Conservation (phyloP, 1,139 yeast genomes). For the Suhomyces ambrosiae region DNA sequence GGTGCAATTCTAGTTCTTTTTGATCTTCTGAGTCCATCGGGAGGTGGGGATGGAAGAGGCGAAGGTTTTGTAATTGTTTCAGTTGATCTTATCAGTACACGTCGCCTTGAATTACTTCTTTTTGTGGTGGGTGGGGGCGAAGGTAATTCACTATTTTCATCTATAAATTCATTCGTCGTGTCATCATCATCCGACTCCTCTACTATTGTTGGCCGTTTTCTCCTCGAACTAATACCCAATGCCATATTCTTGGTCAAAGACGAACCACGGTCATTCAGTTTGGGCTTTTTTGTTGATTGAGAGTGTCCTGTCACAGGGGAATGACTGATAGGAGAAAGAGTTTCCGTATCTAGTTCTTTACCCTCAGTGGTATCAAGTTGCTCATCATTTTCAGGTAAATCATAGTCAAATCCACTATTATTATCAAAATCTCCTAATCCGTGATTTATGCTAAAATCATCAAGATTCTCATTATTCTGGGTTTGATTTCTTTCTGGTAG, state of each 20-base stretch:
- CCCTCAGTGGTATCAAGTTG: not conserved
- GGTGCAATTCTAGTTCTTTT: conserved; percentile 70
- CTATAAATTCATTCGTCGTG: conserved; percentile 14
- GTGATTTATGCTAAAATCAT: conserved; percentile 12
- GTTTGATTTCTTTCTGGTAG: conserved; percentile 25
- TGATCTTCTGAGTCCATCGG: conserved; percentile 53
- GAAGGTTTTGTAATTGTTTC: conserved; percentile 17
- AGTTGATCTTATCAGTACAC: not conserved
- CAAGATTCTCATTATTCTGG: conserved; percentile 1
- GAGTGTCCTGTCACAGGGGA: conserved; percentile 10
- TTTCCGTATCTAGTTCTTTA: not conserved
- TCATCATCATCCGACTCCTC: conserved; percentile 23
- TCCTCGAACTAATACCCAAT: conserved; percentile 30
- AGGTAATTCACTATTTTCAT: conserved; percentile 19
- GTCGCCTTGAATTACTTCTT: conserved; percentile 12
- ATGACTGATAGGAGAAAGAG: conserved; percentile 9
- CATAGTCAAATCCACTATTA: conserved; percentile 15
- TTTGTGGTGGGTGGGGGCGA: conserved; percentile 25
- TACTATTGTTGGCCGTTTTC: conserved; percentile 13
- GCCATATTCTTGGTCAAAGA: conserved; percentile 48
- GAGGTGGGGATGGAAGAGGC: conserved; percentile 50
- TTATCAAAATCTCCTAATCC: conserved; percentile 15
- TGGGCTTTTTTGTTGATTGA: conserved; percentile 1
- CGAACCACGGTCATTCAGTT: conserved; percentile 13
- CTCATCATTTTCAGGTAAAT: conserved; percentile 12